phyloP scores from a whole-genome alignment of 495 filamentous ascomycete genomes.

The Aspergillus nanangensis region DNA sequence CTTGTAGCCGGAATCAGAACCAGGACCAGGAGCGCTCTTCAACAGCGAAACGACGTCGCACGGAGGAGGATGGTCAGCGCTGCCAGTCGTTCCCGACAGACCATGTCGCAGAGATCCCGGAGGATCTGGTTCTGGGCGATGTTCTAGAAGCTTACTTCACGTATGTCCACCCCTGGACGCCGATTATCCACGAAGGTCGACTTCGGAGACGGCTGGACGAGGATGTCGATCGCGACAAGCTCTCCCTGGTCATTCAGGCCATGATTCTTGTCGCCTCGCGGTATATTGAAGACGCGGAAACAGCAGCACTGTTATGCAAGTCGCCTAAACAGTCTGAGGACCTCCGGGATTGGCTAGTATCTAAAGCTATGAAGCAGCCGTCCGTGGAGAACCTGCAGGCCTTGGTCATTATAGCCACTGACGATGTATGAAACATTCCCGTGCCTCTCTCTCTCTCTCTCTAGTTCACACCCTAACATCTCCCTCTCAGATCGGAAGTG shows the following conservation, averaged over 20 bases:
- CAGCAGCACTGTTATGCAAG: neutral
- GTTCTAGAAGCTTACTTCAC: conserved; percentile 26
- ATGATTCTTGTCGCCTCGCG: conserved; percentile 21
- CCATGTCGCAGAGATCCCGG: conserved; percentile 7
- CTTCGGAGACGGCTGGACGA: conserved; percentile 19
- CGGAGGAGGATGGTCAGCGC: neutral
- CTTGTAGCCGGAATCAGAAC: no score
- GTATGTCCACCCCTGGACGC: conserved; percentile 34
- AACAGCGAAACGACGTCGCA: neutral
- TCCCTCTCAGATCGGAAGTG: conserved; percentile 28
- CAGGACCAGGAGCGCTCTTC: no score
- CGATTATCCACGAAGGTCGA: conserved; percentile 28
- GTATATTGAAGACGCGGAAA: conserved; percentile 11
- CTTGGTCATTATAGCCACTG: conserved; percentile 27
- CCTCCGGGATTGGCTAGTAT: conserved; percentile 16
- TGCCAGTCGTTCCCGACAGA: neutral
- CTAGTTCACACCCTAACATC: no score
- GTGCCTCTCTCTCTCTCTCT: no score
- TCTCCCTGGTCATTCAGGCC: conserved; percentile 27
- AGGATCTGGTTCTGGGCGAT: conserved; percentile 14
- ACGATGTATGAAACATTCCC: no score
- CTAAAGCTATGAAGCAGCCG: conserved; percentile 27
- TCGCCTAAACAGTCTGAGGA: no score
- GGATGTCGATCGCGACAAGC: conserved; percentile 8
- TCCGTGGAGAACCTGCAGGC: conserved; percentile 34